Conservation (phyloP, 2,329 filamentous ascomycete species). For the Lachnellula arida region DNA sequence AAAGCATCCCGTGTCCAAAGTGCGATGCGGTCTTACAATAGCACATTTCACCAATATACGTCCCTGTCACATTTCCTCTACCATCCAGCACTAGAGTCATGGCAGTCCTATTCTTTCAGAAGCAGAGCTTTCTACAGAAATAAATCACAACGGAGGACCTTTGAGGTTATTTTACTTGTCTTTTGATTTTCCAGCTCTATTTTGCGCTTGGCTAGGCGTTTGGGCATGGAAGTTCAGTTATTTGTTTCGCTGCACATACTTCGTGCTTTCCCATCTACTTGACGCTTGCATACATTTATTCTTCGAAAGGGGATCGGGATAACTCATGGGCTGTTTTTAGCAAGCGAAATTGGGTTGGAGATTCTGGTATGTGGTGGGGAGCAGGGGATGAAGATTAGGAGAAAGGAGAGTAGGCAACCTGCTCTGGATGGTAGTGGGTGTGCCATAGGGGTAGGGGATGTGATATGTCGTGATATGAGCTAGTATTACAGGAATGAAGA, state of each 20-base stretch:
- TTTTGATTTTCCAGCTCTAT: neutral
- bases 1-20: constrained; percentile 24
- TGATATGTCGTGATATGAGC: neutral
- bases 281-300: neutral
- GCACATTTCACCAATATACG: neutral
- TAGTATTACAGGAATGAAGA: neutral
- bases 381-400: no score
- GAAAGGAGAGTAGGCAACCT: neutral
- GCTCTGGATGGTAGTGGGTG: neutral
- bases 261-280: neutral
- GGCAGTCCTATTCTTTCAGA: neutral
- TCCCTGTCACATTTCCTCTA: neutral
- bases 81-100: neutral
- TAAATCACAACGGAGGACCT: neutral
- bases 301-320: neutral
- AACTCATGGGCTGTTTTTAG: neutral
- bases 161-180: neutral
- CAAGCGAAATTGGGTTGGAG: neutral
- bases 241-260: neutral
- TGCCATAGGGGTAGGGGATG: neutral
- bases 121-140: neutral
- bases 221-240: neutral
- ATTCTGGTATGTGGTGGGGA: neutral
- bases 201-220: constrained; percentile 1
- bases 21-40: constrained; percentile 23